These are phyloP conservation scores for Huntiella savannae DNA, from an alignment of 2,329 filamentous ascomycete species.

Conservation along the genomic window DNA sequence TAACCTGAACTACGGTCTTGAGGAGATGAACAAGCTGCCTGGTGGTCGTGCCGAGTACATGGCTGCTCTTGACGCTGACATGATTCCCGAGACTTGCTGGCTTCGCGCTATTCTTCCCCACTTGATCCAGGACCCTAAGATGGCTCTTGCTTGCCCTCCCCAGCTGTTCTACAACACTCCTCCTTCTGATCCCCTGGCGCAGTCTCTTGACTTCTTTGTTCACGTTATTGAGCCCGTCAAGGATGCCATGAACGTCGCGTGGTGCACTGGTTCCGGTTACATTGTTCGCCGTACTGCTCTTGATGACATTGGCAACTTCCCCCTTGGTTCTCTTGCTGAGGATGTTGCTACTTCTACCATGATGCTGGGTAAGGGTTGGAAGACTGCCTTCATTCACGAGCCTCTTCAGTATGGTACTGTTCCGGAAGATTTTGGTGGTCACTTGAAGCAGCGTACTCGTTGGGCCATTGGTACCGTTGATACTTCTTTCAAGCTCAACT, in stretches of 20 bases:
- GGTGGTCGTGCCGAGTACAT: slow-evolving; percentile 38
- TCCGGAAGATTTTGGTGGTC: slow-evolving; percentile 34
- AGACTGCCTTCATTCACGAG: slow-evolving; percentile 40
- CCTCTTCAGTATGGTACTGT: slow-evolving; percentile 40
- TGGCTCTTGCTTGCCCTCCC: slow-evolving; percentile 40
- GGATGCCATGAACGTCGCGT: slow-evolving; percentile 34
- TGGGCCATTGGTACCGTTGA: slow-evolving; percentile 39
- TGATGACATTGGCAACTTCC: slow-evolving; percentile 42
- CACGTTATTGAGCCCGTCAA: slow-evolving; percentile 32
- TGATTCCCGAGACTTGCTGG: slow-evolving; percentile 45
- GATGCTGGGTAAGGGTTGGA: slow-evolving; percentile 42
- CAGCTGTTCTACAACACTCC: slow-evolving; percentile 47
- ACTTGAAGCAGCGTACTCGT: slow-evolving; percentile 37
- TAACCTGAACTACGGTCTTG: slow-evolving; percentile 41
- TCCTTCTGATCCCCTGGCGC: slow-evolving; percentile 35
- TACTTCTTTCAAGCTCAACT: slow-evolving; percentile 39
- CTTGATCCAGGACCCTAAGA: slow-evolving; percentile 34
- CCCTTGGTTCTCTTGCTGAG: slow-evolving; percentile 38
- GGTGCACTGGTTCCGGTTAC: slow-evolving; percentile 47
- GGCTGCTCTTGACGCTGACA: slow-evolving; percentile 47
- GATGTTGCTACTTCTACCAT: slow-evolving; percentile 40
- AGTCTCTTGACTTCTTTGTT: slow-evolving; percentile 39
- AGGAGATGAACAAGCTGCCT: slow-evolving; percentile 29
- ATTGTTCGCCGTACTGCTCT: slow-evolving; percentile 38
- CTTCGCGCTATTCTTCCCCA: slow-evolving; percentile 40